phyloP scores from a whole-genome alignment of 2,329 filamentous ascomycete species.

The Colletotrichum godetiae region DNA sequence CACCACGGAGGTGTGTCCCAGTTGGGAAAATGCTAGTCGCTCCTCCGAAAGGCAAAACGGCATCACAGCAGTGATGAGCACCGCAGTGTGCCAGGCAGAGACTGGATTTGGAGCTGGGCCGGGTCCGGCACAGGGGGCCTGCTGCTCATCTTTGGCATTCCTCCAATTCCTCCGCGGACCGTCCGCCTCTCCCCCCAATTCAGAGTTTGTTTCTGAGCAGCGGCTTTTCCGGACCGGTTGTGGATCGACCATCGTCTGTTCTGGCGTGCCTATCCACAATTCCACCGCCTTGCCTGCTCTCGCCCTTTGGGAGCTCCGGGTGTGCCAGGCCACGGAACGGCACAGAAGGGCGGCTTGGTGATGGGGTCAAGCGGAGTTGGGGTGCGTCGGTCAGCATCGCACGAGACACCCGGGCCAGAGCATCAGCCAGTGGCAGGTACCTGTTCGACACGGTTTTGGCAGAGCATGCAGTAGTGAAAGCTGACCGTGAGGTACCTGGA shows the following conservation, averaged over 20 bases:
- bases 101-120: neutral
- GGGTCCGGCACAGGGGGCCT: neutral
- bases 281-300: neutral
- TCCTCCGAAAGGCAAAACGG: conserved; percentile 29
- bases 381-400: conserved; percentile 7
- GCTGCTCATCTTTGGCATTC: neutral
- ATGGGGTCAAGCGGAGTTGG: conserved; percentile 9
- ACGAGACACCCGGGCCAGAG: conserved; percentile 9
- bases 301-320: conserved; percentile 1
- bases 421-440: conserved; percentile 4
- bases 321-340: conserved; percentile 16
- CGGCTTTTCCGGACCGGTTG: conserved; percentile 24
- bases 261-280: neutral
- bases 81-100: neutral
- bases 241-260: conserved; percentile 15
- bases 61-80: conserved; percentile 14
- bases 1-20: conserved; percentile 29
- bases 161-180: conserved; percentile 1
- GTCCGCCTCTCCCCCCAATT: conserved; percentile 4
- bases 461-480: neutral
- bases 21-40: conserved; percentile 24
- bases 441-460: conserved; percentile 11
- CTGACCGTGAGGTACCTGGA: conserved; percentile 3
- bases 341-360: neutral
- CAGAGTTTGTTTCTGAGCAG: conserved; percentile 34